phyloP scores from a whole-genome alignment of 2,329 filamentous ascomycete genomes.

The Samsoniella hepiali region DNA sequence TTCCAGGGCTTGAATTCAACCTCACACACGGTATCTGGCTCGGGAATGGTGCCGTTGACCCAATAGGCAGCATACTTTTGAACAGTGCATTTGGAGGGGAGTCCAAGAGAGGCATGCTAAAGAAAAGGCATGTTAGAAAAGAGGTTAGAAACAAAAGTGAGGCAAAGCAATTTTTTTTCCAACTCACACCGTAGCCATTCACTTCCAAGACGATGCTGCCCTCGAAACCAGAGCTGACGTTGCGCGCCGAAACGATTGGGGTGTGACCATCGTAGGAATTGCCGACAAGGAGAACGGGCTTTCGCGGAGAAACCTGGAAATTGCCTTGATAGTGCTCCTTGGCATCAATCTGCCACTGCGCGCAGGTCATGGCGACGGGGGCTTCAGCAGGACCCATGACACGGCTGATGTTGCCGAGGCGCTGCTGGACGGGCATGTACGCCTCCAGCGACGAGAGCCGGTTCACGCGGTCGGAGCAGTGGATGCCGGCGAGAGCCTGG shows the following conservation, averaged over 20 bases:
- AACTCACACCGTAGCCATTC: slow-evolving; percentile 36
- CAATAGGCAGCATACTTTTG: slow-evolving; percentile 17
- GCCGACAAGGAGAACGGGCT: slow-evolving; percentile 36
- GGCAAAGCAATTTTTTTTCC: background rate
- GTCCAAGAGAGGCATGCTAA: slow-evolving; percentile 5
- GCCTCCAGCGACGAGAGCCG: slow-evolving; percentile 29
- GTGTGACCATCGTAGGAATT: slow-evolving; percentile 39
- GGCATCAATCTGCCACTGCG: slow-evolving; percentile 37
- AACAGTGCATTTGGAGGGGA: slow-evolving; percentile 16
- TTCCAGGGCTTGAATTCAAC: slow-evolving; percentile 16
- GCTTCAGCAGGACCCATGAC: slow-evolving; percentile 27
- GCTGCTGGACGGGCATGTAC: slow-evolving; percentile 26
- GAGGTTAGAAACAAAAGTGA: background rate
- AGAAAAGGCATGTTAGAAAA: background rate
- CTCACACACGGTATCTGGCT: slow-evolving; percentile 14
- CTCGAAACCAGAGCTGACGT: slow-evolving; percentile 35
- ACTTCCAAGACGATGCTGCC: slow-evolving; percentile 37
- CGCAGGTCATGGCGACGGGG: slow-evolving; percentile 28
- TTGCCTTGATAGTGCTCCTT: slow-evolving; percentile 35
- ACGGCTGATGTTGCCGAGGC: slow-evolving; percentile 27
- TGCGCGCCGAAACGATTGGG: slow-evolving; percentile 36
- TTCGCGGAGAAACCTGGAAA: slow-evolving; percentile 32
- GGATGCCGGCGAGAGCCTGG: slow-evolving; percentile 28
- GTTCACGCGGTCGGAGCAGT: slow-evolving; percentile 34
- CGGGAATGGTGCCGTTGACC: slow-evolving; percentile 18